A percentile compares a stretch with the other conserved stretches of the same genome.
These are phyloP conservation scores for Xylaria scruposa DNA, from an alignment of 495 filamentous ascomycete species.

Conservation along the genomic window DNA sequence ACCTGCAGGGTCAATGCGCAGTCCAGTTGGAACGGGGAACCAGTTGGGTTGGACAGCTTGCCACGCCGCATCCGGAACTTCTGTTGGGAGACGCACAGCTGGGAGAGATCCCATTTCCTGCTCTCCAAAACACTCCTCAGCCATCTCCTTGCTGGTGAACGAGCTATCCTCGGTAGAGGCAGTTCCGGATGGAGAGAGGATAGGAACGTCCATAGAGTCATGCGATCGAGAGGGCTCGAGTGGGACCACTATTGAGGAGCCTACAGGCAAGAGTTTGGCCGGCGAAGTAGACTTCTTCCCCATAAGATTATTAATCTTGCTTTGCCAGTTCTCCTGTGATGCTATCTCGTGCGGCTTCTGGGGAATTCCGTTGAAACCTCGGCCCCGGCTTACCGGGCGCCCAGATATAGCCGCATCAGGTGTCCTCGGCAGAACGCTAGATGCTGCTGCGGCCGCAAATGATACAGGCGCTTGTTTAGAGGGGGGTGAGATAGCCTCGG, in stretches of 20 bases:
- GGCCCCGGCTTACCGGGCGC: conserved; percentile 35
- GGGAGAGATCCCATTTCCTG: conserved; percentile 81
- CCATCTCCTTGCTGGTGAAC: conserved; percentile 64
- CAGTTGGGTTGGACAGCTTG: conserved; percentile 41
- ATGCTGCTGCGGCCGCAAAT: conserved; percentile 59
- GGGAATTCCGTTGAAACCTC: conserved; percentile 32
- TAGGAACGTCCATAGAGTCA: conserved; percentile 63
- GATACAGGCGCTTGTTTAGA: conserved; percentile 55
- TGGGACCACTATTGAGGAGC: conserved; percentile 66
- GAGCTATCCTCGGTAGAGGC: conserved; percentile 40
- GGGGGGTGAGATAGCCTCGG: conserved; percentile 43
- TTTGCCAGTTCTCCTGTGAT: conserved; percentile 66
- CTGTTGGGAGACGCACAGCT: conserved; percentile 68
- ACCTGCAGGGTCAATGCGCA: conserved; percentile 43
- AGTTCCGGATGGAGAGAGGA: conserved; percentile 33
- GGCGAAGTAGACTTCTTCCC: conserved; percentile 65
- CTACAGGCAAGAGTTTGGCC: conserved; percentile 60
- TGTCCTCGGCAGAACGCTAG: conserved; percentile 17
- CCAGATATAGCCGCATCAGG: conserved; percentile 29
- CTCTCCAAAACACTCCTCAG: conserved; percentile 83
- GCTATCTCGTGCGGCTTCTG: conserved; percentile 39
- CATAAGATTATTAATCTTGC: conserved; percentile 74
- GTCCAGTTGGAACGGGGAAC: conserved; percentile 47
- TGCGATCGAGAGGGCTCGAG: conserved; percentile 60
- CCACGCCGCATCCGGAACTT: conserved; percentile 62